Evolutionary conservation across 352 stramenopile genomes (phyloP), one percentile per base, ranked within the genome.

Genomic region (Saprolegnia diclina): DNA sequence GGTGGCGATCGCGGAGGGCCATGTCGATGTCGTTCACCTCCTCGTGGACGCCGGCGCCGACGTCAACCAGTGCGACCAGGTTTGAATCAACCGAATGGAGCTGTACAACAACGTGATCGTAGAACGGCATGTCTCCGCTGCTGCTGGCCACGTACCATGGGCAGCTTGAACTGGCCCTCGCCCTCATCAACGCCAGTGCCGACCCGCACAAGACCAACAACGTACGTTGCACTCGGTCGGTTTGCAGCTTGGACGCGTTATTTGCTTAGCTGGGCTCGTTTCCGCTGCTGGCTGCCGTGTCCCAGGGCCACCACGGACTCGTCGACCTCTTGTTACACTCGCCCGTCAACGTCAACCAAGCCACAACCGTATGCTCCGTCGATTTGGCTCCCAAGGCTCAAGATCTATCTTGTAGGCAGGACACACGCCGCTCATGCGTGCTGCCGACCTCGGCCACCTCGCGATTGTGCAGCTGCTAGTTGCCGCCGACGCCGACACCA

Each of bases 1-100:
- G 13, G 42, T 48, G 18, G 42, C 42, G 13, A 48, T 48, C 42
- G 42, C 42, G 42, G 13, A 48, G 18, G 42, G 42, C 3, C 42
- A 48, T n/a, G 42, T n/a, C 42, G 52, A 59, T 9, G 52, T 59
- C n/a, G 52, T 40, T 9, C 52, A 59, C 24, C 24, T 59, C 11
- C 52, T 59, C 13, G 11, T 59, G 13, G 52, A 16, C 13, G 52
- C 52, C 13, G 52, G n/a, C 2, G 52, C 52, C 35, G 52, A 59
- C n/a, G 52, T 24, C 24, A 59, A 59, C n/a, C 52, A 59, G 19
- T n/a, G 11, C 13, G 42, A 48, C 42, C 11, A 48, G 13, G 42
- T 48, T 48, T n/a, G n/a, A n/a, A n/a, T n/a, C n/a, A n/a, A n/a
- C n/a, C n/a, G n/a, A n/a, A n/a, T n/a, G n/a, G n/a, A n/a, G n/a